Evolutionary conservation across 768 basidiomycete genomes (phyloP), one percentile per base, ranked within the genome.

Genomic region (Amanita pallidorosea): DNA sequence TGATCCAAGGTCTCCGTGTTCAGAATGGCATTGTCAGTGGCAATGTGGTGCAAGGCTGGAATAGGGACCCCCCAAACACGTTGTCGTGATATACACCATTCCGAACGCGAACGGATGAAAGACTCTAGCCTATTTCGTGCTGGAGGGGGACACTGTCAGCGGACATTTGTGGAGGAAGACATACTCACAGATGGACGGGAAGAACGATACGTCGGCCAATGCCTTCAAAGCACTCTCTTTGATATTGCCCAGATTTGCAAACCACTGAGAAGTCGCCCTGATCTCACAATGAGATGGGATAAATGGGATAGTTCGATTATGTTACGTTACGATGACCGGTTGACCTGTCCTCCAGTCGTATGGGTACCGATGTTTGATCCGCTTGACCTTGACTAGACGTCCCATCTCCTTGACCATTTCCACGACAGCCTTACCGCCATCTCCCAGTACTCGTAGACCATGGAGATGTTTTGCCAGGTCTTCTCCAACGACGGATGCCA

Each of bases 71-170:
- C 95, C 95, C 95, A 99, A 17, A 88, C 86, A 27, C 95, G 85
- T 61, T 99, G 95, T 5, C 95, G 85, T 36, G 95, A 98, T 51
- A 99, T 97, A 60, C 95, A 99, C 95, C 95, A 99, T 68, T 99
- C 95, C 0, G 92, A 91, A 9, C 95, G 88, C 0, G 85, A 85
- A 2, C 71, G 77, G 47, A 97, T 74, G 63, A 91, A 95, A 0
- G 92, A 73, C 56, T 90, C 83, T 8, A 99, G 80, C n/a, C 93
- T 84, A 42, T 83, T 86, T 7, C 85, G 82, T 2, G 92, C 94
- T 96, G 27, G 17, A n/a, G 29, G 7, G 44, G 22, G 18, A 13
- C 13, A 27, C 36, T 31, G 46, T 41, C 29, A 13, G 23, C 51
- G 11, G 42, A 41, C 25, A 18, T 31, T 42, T 42, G 47, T 22